Conservation (phyloP, 202 grass and related monocot species). For the Carex arenaria region DNA sequence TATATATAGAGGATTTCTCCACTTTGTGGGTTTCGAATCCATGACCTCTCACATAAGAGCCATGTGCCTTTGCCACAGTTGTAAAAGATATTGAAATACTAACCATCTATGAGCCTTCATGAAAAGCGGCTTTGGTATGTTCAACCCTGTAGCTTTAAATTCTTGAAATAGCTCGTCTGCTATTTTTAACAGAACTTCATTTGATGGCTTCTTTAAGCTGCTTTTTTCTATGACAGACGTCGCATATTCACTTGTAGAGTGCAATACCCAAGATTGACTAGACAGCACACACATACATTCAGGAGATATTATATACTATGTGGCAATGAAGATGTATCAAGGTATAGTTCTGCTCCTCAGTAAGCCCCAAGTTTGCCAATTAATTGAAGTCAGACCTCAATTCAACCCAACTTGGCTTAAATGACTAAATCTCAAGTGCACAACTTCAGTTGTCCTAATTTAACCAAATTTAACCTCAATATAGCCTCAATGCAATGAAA, state of each 20-base stretch:
- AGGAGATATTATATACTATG: not conserved
- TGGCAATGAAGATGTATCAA: not conserved
- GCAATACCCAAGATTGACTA: conserved; percentile 81
- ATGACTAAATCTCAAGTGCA: not conserved
- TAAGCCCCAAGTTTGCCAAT: not conserved
- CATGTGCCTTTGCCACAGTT: no score
- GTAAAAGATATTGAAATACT: conserved; percentile 29
- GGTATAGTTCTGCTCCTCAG: not conserved
- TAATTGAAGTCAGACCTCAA: not conserved
- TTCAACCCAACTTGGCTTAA: not conserved
- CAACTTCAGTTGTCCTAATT: not conserved
- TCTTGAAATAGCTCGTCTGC: conserved; percentile 74
- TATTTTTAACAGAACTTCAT: conserved; percentile 65
- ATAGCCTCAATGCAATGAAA: not conserved
- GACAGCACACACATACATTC: not conserved
- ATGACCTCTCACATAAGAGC: no score
- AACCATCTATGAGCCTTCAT: conserved; percentile 96
- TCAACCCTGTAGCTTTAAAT: conserved; percentile 62
- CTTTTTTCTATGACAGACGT: conserved; percentile 42
- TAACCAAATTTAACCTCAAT: not conserved
- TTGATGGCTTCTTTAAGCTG: conserved; percentile 68
- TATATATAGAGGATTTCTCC: no score
- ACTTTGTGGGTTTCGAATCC: no score
- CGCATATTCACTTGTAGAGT: conserved; percentile 87
- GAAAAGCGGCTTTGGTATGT: conserved; percentile 69